Percentiles rank a stretch among this genome's conserved stretches.
These are phyloP conservation scores for Triglochin maritima DNA, from an alignment of 106 monocot genomes.

Conservation along the genomic window DNA sequence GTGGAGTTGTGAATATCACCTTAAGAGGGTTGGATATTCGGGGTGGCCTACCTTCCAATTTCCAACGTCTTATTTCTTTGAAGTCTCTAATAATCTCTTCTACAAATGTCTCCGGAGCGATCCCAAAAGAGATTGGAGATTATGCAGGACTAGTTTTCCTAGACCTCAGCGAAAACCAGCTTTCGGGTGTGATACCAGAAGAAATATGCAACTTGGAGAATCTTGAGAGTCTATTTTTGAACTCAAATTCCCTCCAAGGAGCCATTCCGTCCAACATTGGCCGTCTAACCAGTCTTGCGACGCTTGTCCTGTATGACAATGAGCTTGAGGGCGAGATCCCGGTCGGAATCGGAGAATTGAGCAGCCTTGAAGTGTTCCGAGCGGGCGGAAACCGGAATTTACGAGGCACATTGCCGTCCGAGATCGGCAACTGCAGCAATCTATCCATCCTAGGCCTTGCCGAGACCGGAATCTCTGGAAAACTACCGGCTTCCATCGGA, in stretches of 20 bases:
- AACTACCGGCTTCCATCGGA: slow-evolving; percentile 55
- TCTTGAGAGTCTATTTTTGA: slow-evolving; percentile 45
- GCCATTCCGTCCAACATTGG: slow-evolving; percentile 58
- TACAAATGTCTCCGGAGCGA: slow-evolving; percentile 71
- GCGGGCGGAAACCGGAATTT: slow-evolving; percentile 74
- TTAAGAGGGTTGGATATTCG: slow-evolving; percentile 38
- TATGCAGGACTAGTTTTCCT: slow-evolving; percentile 29
- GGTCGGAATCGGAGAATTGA: slow-evolving; percentile 46
- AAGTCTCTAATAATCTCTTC: slow-evolving; percentile 49
- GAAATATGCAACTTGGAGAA: slow-evolving; percentile 50
- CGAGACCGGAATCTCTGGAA: slow-evolving; percentile 70
- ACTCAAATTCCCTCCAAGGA: slow-evolving; percentile 64
- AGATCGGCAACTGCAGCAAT: slow-evolving; percentile 79
- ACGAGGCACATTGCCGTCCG: slow-evolving; percentile 48
- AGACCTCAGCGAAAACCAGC: slow-evolving; percentile 70
- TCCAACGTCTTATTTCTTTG: slow-evolving; percentile 46
- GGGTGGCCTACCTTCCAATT: slow-evolving; percentile 53
- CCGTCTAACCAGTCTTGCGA: slow-evolving; percentile 41
- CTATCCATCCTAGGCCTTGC: slow-evolving; percentile 71
- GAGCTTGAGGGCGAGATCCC: slow-evolving; percentile 60
- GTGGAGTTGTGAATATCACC: slow-evolving; percentile 31
- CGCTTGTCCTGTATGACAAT: slow-evolving; percentile 73
- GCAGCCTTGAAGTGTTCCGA: slow-evolving; percentile 58
- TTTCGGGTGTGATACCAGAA: slow-evolving; percentile 65
- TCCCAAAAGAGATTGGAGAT: slow-evolving; percentile 52